These are phyloP conservation scores for Melampsora abietis-canadensis DNA, from an alignment of 1,284 basidiomycete species.

Conservation along the genomic window DNA sequence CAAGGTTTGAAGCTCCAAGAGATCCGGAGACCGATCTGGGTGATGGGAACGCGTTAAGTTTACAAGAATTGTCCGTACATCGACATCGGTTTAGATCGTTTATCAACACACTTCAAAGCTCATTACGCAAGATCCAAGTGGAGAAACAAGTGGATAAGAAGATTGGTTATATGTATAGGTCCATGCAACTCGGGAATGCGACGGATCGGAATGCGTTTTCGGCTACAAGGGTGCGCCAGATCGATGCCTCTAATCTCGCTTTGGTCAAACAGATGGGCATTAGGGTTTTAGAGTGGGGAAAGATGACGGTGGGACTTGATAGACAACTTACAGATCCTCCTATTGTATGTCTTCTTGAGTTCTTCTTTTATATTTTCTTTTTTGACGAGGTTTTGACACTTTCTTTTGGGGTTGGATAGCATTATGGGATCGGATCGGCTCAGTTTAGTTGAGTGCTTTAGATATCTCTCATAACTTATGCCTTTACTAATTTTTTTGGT, in stretches of 20 bases:
- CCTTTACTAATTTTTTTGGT: too few relatives aligned
- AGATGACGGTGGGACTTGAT: conserved; percentile 41
- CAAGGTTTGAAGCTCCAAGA: not conserved
- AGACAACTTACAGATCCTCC: conserved; percentile 31
- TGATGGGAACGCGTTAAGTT: conserved; percentile 22
- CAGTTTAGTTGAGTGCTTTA: conserved; percentile 36
- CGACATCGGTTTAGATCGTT: conserved; percentile 4
- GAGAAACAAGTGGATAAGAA: conserved; percentile 1
- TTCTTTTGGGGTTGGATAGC: not conserved
- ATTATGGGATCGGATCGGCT: conserved; percentile 34
- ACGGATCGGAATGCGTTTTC: conserved; percentile 22
- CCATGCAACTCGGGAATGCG: conserved; percentile 39
- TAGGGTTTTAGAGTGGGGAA: conserved; percentile 35
- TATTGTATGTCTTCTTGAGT: conserved; percentile 27
- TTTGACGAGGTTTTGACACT: too few relatives aligned
- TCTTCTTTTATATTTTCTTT: too few relatives aligned
- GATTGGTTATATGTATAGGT: conserved; percentile 31
- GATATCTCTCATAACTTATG: too few relatives aligned
- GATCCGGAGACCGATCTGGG: not conserved
- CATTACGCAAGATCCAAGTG: not conserved
- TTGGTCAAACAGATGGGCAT: conserved; percentile 20
- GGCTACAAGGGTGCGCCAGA: conserved; percentile 16
- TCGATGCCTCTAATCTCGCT: conserved; percentile 25
- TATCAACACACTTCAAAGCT: conserved; percentile 8
- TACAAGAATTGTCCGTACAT: conserved; percentile 27